Conservation (phyloP, 2,329 filamentous ascomycete genomes). For the Aaosphaeria pasadenensis region DNA sequence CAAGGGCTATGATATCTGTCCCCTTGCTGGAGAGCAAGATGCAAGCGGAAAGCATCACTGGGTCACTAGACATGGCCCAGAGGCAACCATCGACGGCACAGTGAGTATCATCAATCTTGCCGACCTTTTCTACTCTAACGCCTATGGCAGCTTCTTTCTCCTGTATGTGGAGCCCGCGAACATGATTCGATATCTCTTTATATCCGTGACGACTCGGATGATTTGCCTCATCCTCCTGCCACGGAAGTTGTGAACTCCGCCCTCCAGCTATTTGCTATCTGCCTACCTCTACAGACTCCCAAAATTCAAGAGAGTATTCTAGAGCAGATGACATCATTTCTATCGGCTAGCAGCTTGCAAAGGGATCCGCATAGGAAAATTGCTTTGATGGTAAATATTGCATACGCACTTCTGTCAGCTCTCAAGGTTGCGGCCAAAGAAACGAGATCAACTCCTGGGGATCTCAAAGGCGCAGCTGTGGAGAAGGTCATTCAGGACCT, state of each 20-base stretch:
- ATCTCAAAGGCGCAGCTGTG: slow-evolving; percentile 70
- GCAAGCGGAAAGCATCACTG: slow-evolving; percentile 46
- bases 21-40: slow-evolving; percentile 60
- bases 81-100: slow-evolving; percentile 61
- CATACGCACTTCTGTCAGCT: slow-evolving; percentile 73
- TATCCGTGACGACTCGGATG: slow-evolving; percentile 50
- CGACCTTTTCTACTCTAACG: slow-evolving; percentile 6
- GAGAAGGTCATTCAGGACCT: slow-evolving; percentile 69
- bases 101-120: slow-evolving; percentile 16
- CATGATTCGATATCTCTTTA: slow-evolving; percentile 87
- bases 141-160: slow-evolving; percentile 44
- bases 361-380: slow-evolving; percentile 85
- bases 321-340: slow-evolving; percentile 87
- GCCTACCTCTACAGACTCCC: slow-evolving; percentile 80
- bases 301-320: slow-evolving; percentile 95
- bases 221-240: slow-evolving; percentile 72
- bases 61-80: slow-evolving; percentile 56
- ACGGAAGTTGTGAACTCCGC: slow-evolving; percentile 95
- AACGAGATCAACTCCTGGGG: slow-evolving; percentile 68
- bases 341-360: slow-evolving; percentile 75
- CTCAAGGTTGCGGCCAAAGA: slow-evolving; percentile 84
- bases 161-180: slow-evolving; percentile 79
- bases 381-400: slow-evolving; percentile 87
- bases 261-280: slow-evolving; percentile 88
- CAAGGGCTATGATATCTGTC: slow-evolving; percentile 69